Percentiles rank a stretch among this genome's conserved stretches.
phyloP scores from a whole-genome alignment of 768 basidiomycete species.

The Leccinum rimulosum region DNA sequence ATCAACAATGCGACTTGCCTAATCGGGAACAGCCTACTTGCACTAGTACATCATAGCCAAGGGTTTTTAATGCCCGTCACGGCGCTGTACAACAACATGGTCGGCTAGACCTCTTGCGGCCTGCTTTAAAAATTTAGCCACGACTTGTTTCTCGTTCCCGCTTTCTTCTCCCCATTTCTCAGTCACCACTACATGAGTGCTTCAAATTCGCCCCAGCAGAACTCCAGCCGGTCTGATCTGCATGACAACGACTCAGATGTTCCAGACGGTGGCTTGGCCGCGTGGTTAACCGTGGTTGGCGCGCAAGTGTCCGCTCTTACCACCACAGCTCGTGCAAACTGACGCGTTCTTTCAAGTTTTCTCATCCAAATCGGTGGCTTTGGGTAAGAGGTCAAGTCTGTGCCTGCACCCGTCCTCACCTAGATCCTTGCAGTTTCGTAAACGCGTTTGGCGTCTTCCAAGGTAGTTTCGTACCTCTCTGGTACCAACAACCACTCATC shows the following conservation, averaged over 20 bases:
- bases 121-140: not conserved
- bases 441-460: conserved; percentile 42
- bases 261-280: conserved; percentile 27
- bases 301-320: conserved; percentile 14
- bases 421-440: conserved; percentile 25
- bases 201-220: not conserved
- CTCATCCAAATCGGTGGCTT: conserved; percentile 39
- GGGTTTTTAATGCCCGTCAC: not conserved
- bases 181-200: conserved; percentile 3
- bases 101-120: too few relatives aligned
- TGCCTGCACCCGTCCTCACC: not conserved
- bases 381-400: conserved; percentile 23
- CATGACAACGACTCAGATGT: not conserved
- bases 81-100: not conserved
- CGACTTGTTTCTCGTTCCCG: not conserved
- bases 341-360: conserved; percentile 21
- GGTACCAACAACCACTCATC: not conserved
- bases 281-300: conserved; percentile 25
- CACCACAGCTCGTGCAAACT: not conserved
- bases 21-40: not conserved
- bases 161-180: not conserved
- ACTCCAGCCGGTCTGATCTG: not conserved
- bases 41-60: not conserved
- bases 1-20: not conserved
- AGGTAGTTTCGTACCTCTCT: conserved; percentile 18